phyloP scores from a whole-genome alignment of 805 yeast species.

The Kazachstania psychrophila region DNA sequence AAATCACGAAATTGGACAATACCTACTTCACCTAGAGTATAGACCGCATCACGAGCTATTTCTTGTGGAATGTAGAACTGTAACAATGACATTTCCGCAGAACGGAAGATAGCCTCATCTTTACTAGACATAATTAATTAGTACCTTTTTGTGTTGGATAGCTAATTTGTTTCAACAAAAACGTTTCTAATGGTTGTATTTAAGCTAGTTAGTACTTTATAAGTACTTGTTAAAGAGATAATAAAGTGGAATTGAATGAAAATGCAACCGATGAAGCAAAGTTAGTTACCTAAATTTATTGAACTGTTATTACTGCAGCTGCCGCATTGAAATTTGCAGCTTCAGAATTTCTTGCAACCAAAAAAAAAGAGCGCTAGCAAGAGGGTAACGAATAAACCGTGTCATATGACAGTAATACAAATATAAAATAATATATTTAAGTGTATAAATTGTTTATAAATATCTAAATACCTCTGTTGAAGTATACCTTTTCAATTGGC shows the following conservation, averaged over 20 bases:
- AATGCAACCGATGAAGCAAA: too few relatives aligned
- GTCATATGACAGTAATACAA: not conserved
- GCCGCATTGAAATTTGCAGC: not conserved
- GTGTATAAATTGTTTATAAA: too few relatives aligned
- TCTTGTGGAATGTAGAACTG: constrained; percentile 90
- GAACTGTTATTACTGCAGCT: not conserved
- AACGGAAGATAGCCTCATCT: constrained; percentile 42
- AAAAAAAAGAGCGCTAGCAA: not conserved
- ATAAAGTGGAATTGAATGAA: too few relatives aligned
- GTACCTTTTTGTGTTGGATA: not conserved
- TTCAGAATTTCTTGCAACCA: not conserved
- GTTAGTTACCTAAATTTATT: too few relatives aligned
- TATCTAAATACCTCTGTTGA: constrained; percentile 94
- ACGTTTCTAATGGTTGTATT: too few relatives aligned
- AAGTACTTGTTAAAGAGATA: too few relatives aligned
- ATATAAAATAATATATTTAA: not conserved
- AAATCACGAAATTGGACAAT: constrained; percentile 82
- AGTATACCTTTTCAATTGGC: constrained; percentile 53
- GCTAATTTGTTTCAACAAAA: not conserved
- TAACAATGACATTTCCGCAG: constrained; percentile 94
- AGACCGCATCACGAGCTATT: constrained; percentile 76
- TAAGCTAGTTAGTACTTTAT: too few relatives aligned
- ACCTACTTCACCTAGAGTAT: constrained; percentile 79
- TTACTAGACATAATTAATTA: constrained; percentile 6
- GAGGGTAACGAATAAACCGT: not conserved